A percentile compares a stretch with the other conserved stretches of the same genome.
These are phyloP conservation scores for Eremothecium cymbalariae DNA, from an alignment of 1,139 yeast species.

Conservation along the genomic window DNA sequence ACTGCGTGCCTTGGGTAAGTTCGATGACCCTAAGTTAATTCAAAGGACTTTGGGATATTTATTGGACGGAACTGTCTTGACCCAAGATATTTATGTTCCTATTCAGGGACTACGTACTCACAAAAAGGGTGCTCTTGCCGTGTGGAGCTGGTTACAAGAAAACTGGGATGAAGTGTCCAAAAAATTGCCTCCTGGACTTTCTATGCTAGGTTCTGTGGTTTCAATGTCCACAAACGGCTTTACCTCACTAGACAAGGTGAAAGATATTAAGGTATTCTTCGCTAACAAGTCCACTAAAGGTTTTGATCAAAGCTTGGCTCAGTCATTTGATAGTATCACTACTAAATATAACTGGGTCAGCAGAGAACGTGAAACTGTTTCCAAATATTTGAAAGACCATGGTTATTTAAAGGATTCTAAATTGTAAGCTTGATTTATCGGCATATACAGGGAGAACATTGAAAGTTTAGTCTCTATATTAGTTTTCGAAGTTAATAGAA, in stretches of 20 bases:
- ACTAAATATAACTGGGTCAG: slow-evolving; percentile 58
- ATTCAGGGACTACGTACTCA: slow-evolving; percentile 62
- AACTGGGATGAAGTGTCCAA: slow-evolving; percentile 64
- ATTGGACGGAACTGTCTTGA: slow-evolving; percentile 60
- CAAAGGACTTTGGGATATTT: slow-evolving; percentile 53
- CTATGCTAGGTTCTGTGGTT: slow-evolving; percentile 71
- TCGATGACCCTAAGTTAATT: slow-evolving; percentile 50
- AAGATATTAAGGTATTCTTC: slow-evolving; percentile 54
- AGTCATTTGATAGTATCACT: slow-evolving; percentile 57
- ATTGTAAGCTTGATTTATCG: no score
- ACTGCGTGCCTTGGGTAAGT: slow-evolving; percentile 65
- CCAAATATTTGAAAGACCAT: slow-evolving; percentile 45
- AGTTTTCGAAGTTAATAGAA: no score
- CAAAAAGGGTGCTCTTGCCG: slow-evolving; percentile 49
- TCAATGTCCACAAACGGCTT: slow-evolving; percentile 55
- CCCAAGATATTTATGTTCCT: slow-evolving; percentile 80
- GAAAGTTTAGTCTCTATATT: no score
- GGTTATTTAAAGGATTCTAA: slow-evolving; percentile 32
- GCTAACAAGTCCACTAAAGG: slow-evolving; percentile 57
- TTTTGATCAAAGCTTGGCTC: slow-evolving; percentile 64
- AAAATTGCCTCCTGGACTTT: slow-evolving; percentile 71
- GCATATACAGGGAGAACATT: no score
- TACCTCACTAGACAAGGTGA: slow-evolving; percentile 51
- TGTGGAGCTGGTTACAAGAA: slow-evolving; percentile 70
- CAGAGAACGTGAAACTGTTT: slow-evolving; percentile 51